Evolutionary conservation across 805 yeast species (phyloP), one percentile per base, ranked within the genome.

Genomic region (Monosporozyma siamensis): DNA sequence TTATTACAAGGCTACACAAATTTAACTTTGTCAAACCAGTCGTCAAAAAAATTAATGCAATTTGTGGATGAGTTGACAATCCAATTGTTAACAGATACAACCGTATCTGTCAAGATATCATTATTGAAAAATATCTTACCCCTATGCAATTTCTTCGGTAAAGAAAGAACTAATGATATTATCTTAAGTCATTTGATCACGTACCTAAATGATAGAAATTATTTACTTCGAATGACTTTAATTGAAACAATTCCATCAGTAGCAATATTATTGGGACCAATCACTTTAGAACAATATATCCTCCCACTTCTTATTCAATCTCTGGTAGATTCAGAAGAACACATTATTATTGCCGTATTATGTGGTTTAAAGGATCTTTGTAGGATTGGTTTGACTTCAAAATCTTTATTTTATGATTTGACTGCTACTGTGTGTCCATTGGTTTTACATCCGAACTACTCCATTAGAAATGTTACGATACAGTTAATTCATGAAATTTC

Each of bases 101-200:
- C 74, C 43, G 61, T 81, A 0, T 66, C 68, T 39, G 95, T 89
- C 0, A 77, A 82, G 45, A 72, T 84, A 30, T 72, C 92, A 0
- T 62, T 92, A 7, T 66, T 92, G 38, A 65, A 71, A 34, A 77
- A 84, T 46, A 80, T 89, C n/a, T 66, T 82, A 6, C 84, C 88
- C 0, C 60, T 92, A 3, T 86, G 96, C 52, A 69, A 79, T 8
- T 83, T 82, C 45, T 80, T 92, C 56, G 96, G 96, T 0, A 78
- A 81, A 43, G 95, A 86, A 42, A 84, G 79, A 50, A 82, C 96
- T 0, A 89, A 85, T 55, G 97, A 92, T 57, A 69, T 92, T 32
- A 78, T 92, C 18, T 64, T 92, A 38, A 88, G 95, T 36, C 97
- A 92, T 65, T 66, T 89, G 43, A 89, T 92, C 35, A 89, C 97